Percentiles rank a stretch among this genome's conserved stretches.
These are phyloP conservation scores for Zizania latifolia DNA, from an alignment of 176 grass and related monocot genomes.

Conservation along the genomic window DNA sequence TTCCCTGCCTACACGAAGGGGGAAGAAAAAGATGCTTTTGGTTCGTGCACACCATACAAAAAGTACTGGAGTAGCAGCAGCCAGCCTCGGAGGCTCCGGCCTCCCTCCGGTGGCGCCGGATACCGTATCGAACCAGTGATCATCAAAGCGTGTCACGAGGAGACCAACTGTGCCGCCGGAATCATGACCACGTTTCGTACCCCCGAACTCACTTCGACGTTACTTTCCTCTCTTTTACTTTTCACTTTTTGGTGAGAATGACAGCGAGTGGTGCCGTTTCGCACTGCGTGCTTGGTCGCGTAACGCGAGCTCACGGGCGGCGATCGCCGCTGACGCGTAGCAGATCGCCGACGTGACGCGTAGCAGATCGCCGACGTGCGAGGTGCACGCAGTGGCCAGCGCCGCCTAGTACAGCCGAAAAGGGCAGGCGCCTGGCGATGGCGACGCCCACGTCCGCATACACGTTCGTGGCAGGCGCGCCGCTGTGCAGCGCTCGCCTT, in stretches of 20 bases:
- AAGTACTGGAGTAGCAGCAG: not conserved
- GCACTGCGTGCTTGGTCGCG: too few species aligned
- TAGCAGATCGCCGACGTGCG: not conserved
- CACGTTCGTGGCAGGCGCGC: not conserved
- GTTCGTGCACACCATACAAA: not conserved
- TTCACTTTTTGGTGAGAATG: too few species aligned
- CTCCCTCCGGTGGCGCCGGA: conserved; percentile 12
- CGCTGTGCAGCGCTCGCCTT: not conserved
- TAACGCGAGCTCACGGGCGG: not conserved
- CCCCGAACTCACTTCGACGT: too few species aligned
- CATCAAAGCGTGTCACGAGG: conserved; percentile 29
- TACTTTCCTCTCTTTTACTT: too few species aligned
- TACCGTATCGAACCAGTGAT: conserved; percentile 21
- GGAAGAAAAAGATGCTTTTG: not conserved
- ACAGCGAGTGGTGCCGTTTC: too few species aligned
- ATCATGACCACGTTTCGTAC: not conserved
- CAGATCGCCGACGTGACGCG: not conserved
- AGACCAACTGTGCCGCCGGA: not conserved
- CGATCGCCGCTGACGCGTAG: not conserved
- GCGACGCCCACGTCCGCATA: not conserved
- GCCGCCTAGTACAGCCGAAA: conserved; percentile 11
- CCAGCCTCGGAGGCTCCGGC: too few species aligned
- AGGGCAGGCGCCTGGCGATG: not conserved
- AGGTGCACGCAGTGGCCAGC: not conserved
- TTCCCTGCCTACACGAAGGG: not conserved